Evolutionary conservation across 2,329 filamentous ascomycete species (phyloP).

Genomic region (Mycogone perniciosa): DNA sequence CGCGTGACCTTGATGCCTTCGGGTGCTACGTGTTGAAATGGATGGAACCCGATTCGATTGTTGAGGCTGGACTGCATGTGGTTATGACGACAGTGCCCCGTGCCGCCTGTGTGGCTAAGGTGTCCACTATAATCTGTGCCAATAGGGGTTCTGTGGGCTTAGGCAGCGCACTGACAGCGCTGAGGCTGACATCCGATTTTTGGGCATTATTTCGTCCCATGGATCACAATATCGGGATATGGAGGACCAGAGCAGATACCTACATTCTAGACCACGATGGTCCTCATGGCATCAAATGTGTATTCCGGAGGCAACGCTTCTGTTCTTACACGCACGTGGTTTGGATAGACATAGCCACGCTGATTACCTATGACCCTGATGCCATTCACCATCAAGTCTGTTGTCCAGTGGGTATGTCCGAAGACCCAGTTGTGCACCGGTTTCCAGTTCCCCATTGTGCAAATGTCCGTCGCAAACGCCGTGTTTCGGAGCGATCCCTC

Average conservation of each 20-base stretch:
- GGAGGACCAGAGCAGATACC: neutral
- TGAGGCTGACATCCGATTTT: too few relatives aligned
- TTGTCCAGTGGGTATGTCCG: conserved; percentile 44
- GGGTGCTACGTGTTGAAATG: neutral
- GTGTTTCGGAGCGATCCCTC: conserved; percentile 37
- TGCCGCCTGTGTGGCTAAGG: conserved; percentile 5
- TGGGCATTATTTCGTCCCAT: too few relatives aligned
- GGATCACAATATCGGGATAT: too few relatives aligned
- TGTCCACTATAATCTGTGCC: conserved; percentile 4
- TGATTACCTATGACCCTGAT: conserved; percentile 39
- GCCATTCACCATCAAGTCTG: conserved; percentile 25
- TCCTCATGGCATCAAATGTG: neutral
- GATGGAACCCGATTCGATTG: neutral
- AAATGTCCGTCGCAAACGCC: conserved; percentile 47
- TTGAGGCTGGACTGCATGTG: neutral
- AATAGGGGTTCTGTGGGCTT: too few relatives aligned
- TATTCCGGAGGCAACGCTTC: neutral
- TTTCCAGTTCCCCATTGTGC: conserved; percentile 24
- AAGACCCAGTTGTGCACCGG: conserved; percentile 37
- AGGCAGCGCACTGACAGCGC: too few relatives aligned
- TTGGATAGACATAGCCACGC: conserved; percentile 33
- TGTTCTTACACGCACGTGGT: neutral
- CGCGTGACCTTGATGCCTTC: neutral
- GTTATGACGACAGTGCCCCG: neutral
- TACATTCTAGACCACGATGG: neutral